phyloP scores from a whole-genome alignment of 192 early-diverging fungal genomes.

The Rhizophagus sp. region DNA sequence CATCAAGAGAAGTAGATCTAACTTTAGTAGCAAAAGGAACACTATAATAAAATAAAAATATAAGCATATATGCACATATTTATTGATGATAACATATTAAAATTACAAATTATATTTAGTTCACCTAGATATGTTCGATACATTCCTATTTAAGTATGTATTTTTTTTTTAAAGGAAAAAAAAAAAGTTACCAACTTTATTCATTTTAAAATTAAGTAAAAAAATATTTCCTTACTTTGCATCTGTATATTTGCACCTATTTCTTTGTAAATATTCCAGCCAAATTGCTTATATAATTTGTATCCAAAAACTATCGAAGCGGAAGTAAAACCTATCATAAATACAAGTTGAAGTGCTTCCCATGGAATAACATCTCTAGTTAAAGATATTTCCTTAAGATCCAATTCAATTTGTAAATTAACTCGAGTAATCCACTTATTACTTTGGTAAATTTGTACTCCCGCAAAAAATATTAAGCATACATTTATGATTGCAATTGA shows the following conservation, averaged over 20 bases:
- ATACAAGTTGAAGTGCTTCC: neutral
- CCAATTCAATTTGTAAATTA: conserved; percentile 3
- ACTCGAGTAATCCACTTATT: conserved; percentile 15
- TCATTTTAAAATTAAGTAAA: neutral
- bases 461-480: neutral
- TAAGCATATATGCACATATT: neutral
- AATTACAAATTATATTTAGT: neutral
- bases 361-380: neutral
- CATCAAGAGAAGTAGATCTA: conserved; percentile 9
- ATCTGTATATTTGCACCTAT: conserved; percentile 66
- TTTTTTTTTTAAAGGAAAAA: neutral
- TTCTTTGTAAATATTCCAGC: conserved; percentile 70
- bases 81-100: neutral
- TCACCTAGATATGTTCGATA: conserved; percentile 60
- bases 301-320: conserved; percentile 40
- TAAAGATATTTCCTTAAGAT: neutral
- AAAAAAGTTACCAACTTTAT: neutral
- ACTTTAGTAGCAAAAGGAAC: conserved; percentile 16
- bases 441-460: conserved; percentile 11
- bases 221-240: conserved; percentile 43
- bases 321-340: neutral
- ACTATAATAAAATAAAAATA: conserved; percentile 1
- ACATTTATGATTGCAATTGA: conserved; percentile 20
- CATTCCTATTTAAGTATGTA: conserved; percentile 43
- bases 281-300: conserved; percentile 60